Percentiles rank a stretch among this genome's conserved stretches.
Conservation (phyloP, 176 grass and related monocot species). For the Aegilops bicornis region DNA sequence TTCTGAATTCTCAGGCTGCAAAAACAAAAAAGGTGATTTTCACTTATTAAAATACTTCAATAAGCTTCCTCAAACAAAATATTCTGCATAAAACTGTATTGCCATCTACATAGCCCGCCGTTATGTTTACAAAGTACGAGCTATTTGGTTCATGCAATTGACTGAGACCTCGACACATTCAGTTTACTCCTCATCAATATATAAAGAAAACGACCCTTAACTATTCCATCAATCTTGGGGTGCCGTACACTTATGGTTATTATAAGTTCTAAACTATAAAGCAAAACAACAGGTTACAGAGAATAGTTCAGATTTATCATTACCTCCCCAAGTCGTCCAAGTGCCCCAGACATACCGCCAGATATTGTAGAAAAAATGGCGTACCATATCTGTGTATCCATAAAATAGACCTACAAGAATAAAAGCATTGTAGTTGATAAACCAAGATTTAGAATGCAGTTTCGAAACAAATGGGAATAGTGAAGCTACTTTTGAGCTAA, state of each 20-base stretch:
- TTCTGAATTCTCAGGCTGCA: slow-evolving; percentile 2
- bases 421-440: slow-evolving; percentile 9
- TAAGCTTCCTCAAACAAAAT: slow-evolving; percentile 8
- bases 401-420: slow-evolving; percentile 82
- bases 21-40: neutral
- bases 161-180: neutral
- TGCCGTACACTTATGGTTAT: slow-evolving; percentile 9
- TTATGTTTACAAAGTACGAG: neutral
- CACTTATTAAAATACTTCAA: neutral
- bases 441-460: neutral
- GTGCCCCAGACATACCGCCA: slow-evolving; percentile 91
- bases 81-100: neutral
- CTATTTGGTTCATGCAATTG: slow-evolving; percentile 15
- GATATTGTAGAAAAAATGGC: slow-evolving; percentile 90
- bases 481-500: slow-evolving; percentile 12
- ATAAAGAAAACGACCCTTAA: neutral
- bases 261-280: neutral
- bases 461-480: slow-evolving; percentile 9
- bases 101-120: neutral
- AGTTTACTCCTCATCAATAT: neutral
- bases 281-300: neutral
- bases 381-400: slow-evolving; percentile 99
- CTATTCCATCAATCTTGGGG: slow-evolving; percentile 9
- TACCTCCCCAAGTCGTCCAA: slow-evolving; percentile 95
- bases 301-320: slow-evolving; percentile 31